Evolutionary conservation across 2,329 filamentous ascomycete species (phyloP), one percentile per base, ranked within the genome.

Genomic region (Cladosporium halotolerans): DNA sequence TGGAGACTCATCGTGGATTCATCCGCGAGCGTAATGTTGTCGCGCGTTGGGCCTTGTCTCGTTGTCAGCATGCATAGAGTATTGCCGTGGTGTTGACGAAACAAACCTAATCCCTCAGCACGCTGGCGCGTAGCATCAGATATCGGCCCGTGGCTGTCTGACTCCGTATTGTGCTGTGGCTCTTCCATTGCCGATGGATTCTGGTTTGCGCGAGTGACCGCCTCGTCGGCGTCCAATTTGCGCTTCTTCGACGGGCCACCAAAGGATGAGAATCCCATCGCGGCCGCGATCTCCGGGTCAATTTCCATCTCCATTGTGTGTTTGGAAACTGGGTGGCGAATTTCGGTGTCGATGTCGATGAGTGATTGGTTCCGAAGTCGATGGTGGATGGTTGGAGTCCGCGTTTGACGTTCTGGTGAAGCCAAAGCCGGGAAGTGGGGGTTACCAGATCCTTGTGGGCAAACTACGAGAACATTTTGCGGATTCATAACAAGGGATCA

Each of bases 191-290:
- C 39, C 13, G 38, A 14, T 9, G 36, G 13, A 11, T 39, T 36
- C 77, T 78, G 60, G 80, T 41, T 28, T 9, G 31, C 43, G 36
- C 34, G n/a, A 6, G 50, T 53, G 40, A 53, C 33, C 33, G 50
- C 80, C 14, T 73, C 70, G 28, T 74, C 70, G 14, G 78, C 73
- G 62, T 86, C 82, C 68, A 81, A 85, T 63, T 84, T 84, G 56
- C 85, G 79, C 68, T 86, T 88, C 41, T 76, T 75, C 3, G 69
- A 72, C 60, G 79, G 73, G 9, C 72, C 69, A 59, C 86, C 86
- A 64, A 91, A 91, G 54, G 80, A 78, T 8, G 83, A 79, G 69
- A 90, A 90, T 58, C 87, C 87, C 83, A 90, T 85, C 44, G 80
- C 77, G 40, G 80, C 79, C 18, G 83, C 83, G 67, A 88, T 82